Evolutionary conservation across 2,329 filamentous ascomycete genomes (phyloP).

Genomic region (Cryphonectria parasitica): DNA sequence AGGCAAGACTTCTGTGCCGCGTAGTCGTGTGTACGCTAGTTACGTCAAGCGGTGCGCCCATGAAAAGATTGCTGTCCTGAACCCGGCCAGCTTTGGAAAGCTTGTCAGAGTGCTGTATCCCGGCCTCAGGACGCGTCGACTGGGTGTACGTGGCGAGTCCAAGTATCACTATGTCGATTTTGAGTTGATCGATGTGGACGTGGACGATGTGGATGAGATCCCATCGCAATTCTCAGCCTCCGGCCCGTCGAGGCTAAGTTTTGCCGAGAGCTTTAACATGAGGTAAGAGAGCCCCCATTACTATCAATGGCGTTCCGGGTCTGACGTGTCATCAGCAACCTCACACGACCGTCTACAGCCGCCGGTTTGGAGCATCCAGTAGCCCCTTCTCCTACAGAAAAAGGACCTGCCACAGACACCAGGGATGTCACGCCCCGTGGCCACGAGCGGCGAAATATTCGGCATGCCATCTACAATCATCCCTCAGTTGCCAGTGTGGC

Average conservation of each 20-base stretch:
- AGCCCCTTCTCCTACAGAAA: slow-evolving; percentile 15
- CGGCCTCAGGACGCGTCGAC: slow-evolving; percentile 85
- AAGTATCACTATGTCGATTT: slow-evolving; percentile 94
- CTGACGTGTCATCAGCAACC: slow-evolving; percentile 39
- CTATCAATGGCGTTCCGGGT: not conserved
- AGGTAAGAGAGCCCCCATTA: slow-evolving; percentile 46
- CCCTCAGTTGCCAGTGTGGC: slow-evolving; percentile 60
- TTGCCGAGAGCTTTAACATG: slow-evolving; percentile 41
- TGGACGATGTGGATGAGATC: slow-evolving; percentile 16
- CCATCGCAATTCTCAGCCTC: slow-evolving; percentile 41
- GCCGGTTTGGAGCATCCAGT: slow-evolving; percentile 14
- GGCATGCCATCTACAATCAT: slow-evolving; percentile 62
- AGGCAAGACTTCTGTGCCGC: slow-evolving; percentile 83
- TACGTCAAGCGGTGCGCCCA: slow-evolving; percentile 93
- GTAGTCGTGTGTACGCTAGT: slow-evolving; percentile 91
- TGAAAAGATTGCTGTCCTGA: slow-evolving; percentile 91
- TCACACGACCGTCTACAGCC: slow-evolving; percentile 27
- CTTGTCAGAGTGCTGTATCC: slow-evolving; percentile 95
- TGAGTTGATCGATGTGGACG: slow-evolving; percentile 59
- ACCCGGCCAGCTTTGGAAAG: slow-evolving; percentile 97
- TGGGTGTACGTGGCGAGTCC: slow-evolving; percentile 93
- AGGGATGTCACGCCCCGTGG: not conserved
- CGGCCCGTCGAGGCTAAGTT: slow-evolving; percentile 18
- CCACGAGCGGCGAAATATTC: slow-evolving; percentile 39
- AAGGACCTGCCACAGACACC: not conserved